These are phyloP conservation scores for Penicillium waksmanii DNA, from an alignment of 495 filamentous ascomycete species.

Conservation along the genomic window DNA sequence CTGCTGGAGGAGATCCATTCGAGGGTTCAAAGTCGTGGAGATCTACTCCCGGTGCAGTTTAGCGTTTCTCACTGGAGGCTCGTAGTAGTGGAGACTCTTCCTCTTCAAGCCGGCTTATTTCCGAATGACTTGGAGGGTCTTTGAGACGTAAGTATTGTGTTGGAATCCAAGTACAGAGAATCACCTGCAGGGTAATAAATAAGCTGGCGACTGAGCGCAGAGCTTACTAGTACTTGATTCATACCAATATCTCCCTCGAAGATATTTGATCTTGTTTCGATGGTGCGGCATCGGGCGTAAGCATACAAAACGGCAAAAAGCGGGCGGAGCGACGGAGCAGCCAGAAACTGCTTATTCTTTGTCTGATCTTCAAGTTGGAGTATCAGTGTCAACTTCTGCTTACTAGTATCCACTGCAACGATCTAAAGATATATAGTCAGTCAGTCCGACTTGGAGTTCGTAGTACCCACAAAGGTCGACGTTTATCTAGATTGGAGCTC, in stretches of 20 bases:
- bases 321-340: not conserved
- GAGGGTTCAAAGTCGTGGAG: not conserved
- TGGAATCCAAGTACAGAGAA: too few relatives aligned
- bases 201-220: too few relatives aligned
- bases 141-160: not conserved
- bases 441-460: too few relatives aligned
- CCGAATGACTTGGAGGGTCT: not conserved
- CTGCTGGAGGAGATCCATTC: not conserved
- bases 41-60: not conserved
- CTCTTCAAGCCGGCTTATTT: not conserved
- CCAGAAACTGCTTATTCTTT: conserved; percentile 3
- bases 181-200: too few relatives aligned
- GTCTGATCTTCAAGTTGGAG: not conserved
- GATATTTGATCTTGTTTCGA: not conserved
- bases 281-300: not conserved
- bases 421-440: too few relatives aligned
- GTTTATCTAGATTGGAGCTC: too few relatives aligned
- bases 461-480: too few relatives aligned
- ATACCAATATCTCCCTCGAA: too few relatives aligned
- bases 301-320: not conserved
- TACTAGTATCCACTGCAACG: too few relatives aligned
- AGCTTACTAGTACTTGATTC: too few relatives aligned
- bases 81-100: not conserved
- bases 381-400: too few relatives aligned
- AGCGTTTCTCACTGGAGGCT: conserved; percentile 1